phyloP scores from a whole-genome alignment of 176 grass and related monocot genomes.

The Chloris gayana region DNA sequence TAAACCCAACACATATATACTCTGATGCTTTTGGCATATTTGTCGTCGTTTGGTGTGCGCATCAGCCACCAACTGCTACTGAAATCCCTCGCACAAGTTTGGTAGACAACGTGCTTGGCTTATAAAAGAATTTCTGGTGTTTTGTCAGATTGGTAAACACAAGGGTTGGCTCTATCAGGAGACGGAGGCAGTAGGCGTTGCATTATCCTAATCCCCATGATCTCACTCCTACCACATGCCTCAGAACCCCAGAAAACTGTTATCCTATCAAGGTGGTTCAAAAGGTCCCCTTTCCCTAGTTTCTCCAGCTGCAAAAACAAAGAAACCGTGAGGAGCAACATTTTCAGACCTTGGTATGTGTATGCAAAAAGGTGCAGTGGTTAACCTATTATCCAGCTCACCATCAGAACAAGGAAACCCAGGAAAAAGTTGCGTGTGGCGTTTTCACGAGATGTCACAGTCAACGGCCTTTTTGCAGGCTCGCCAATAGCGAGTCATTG shows the following conservation, averaged over 20 bases:
- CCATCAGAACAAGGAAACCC: slow-evolving; percentile 26
- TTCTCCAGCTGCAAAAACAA: slow-evolving; percentile 36
- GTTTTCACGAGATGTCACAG: slow-evolving; percentile 61
- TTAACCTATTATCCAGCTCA: slow-evolving; percentile 34
- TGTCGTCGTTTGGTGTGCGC: slow-evolving; percentile 27
- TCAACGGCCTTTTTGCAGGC: slow-evolving; percentile 62
- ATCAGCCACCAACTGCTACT: slow-evolving; percentile 1
- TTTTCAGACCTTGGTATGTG: slow-evolving; percentile 25
- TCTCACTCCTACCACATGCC: slow-evolving; percentile 36
- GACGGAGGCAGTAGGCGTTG: not conserved
- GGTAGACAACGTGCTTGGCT: slow-evolving; percentile 23
- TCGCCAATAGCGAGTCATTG: slow-evolving; percentile 31
- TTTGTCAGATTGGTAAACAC: slow-evolving; percentile 31
- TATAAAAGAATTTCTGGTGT: not conserved
- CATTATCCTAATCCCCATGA: slow-evolving; percentile 31
- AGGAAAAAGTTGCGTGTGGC: slow-evolving; percentile 51
- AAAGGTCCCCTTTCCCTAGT: slow-evolving; percentile 56
- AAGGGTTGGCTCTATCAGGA: slow-evolving; percentile 24
- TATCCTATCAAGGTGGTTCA: slow-evolving; percentile 39
- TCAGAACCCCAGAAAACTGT: slow-evolving; percentile 26
- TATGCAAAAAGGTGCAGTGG: slow-evolving; percentile 50
- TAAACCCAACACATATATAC: not conserved
- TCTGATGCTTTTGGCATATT: not conserved
- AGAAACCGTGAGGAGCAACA: slow-evolving; percentile 28
- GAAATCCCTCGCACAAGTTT: slow-evolving; percentile 41